Conservation (phyloP, 257 asterid species). For the Ocimum tenuiflorum region DNA sequence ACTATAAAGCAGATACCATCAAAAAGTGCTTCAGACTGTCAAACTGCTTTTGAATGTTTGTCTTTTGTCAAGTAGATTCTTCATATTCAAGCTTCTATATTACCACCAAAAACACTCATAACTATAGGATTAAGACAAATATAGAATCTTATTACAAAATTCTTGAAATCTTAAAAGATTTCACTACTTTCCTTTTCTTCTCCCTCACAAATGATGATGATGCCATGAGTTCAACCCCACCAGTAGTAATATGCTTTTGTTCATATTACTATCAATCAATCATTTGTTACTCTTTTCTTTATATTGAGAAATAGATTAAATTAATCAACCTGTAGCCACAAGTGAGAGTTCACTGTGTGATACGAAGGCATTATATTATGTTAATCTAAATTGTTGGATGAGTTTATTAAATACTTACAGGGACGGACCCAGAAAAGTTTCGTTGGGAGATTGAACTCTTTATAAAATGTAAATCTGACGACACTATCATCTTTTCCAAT, state of each 20-base stretch:
- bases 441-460: too few relatives aligned
- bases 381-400: too few relatives aligned
- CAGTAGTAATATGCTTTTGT: background rate
- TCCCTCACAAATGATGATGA: background rate
- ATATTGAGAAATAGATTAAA: too few relatives aligned
- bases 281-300: too few relatives aligned
- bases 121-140: background rate
- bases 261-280: background rate
- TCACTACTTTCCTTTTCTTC: background rate
- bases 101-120: background rate
- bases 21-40: constrained; percentile 5
- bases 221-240: background rate
- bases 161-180: background rate
- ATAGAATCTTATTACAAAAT: background rate
- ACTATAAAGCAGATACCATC: background rate
- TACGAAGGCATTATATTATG: too few relatives aligned
- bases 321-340: too few relatives aligned
- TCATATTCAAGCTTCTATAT: constrained; percentile 31
- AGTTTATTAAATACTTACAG: too few relatives aligned
- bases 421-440: too few relatives aligned
- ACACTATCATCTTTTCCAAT: too few relatives aligned
- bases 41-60: constrained; percentile 9
- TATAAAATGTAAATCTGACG: too few relatives aligned
- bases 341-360: too few relatives aligned
- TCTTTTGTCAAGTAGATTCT: constrained; percentile 28